Percentiles rank a stretch among this genome's conserved stretches.
phyloP scores from a whole-genome alignment of 345 rosid species.

The Hirschfeldia incana region DNA sequence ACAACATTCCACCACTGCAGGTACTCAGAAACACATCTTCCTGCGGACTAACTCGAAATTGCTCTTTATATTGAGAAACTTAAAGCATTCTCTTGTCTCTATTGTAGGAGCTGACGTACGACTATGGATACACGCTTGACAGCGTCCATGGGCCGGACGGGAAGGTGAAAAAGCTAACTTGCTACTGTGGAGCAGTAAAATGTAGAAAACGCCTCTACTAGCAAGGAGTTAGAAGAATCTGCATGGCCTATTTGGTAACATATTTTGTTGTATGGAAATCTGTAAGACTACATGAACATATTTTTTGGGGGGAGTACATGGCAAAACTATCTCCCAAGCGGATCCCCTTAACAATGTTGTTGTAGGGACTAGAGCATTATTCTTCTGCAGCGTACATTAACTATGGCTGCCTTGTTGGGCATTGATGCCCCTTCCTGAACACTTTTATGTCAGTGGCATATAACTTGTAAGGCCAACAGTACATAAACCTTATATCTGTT shows the following conservation, averaged over 20 bases:
- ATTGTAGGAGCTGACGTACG: conserved; percentile 80
- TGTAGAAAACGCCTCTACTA: conserved; percentile 75
- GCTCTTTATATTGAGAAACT: background rate
- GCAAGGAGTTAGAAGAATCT: conserved; percentile 10
- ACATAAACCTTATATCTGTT: background rate
- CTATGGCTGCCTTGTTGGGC: background rate
- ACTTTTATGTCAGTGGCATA: background rate
- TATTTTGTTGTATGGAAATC: background rate
- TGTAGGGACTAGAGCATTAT: background rate
- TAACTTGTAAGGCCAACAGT: background rate
- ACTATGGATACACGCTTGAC: conserved; percentile 83
- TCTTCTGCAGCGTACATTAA: background rate
- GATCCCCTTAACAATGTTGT: background rate
- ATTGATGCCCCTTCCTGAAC: background rate
- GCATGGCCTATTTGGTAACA: background rate
- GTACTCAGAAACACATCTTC: conserved; percentile 35
- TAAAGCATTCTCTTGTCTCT: conserved; percentile 8
- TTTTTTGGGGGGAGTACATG: conserved; percentile 32
- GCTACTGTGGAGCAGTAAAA: conserved; percentile 75
- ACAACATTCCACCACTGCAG: conserved; percentile 93
- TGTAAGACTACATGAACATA: conserved; percentile 1
- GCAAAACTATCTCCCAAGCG: conserved; percentile 22
- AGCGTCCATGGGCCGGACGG: conserved; percentile 78
- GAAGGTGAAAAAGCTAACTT: conserved; percentile 59
- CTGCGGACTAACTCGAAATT: background rate